Conservation (phyloP, 2,329 filamentous ascomycete species). For the Penicillium sp. region DNA sequence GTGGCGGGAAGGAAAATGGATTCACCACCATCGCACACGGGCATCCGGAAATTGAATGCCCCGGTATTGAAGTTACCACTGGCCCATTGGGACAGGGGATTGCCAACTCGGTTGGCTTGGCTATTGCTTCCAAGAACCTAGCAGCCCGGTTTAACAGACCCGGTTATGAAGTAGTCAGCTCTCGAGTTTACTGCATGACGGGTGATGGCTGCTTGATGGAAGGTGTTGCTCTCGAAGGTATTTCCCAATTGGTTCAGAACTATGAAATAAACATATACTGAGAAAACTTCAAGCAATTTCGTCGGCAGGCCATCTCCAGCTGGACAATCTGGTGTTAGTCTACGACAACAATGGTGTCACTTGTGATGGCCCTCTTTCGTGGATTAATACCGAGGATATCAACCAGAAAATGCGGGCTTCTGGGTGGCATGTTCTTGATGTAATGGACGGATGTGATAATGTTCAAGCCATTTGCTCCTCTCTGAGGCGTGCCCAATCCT, state of each 20-base stretch:
- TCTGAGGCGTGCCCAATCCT: constrained; percentile 41
- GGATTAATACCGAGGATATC: constrained; percentile 51
- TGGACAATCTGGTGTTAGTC: constrained; percentile 54
- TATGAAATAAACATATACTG: not conserved
- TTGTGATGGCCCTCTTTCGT: constrained; percentile 54
- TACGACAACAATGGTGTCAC: constrained; percentile 59
- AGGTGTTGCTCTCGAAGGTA: constrained; percentile 50
- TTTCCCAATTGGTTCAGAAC: too few relatives aligned
- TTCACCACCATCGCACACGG: not conserved
- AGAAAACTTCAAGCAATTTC: constrained; percentile 38
- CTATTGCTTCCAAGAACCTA: constrained; percentile 54
- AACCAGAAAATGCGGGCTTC: constrained; percentile 55
- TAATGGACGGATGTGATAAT: constrained; percentile 50
- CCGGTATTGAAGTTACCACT: constrained; percentile 56
- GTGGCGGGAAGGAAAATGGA: constrained; percentile 7
- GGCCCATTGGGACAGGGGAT: constrained; percentile 57
- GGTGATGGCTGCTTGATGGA: constrained; percentile 57
- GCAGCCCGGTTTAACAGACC: constrained; percentile 51
- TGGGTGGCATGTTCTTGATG: constrained; percentile 53
- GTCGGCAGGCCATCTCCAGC: constrained; percentile 51
- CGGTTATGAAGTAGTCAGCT: constrained; percentile 44
- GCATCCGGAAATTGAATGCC: constrained; percentile 53
- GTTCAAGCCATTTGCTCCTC: constrained; percentile 45
- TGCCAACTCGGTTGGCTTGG: constrained; percentile 56
- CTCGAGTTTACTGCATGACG: constrained; percentile 52